Evolutionary conservation across 768 basidiomycete species (phyloP).

Genomic region (Galerina marginata): DNA sequence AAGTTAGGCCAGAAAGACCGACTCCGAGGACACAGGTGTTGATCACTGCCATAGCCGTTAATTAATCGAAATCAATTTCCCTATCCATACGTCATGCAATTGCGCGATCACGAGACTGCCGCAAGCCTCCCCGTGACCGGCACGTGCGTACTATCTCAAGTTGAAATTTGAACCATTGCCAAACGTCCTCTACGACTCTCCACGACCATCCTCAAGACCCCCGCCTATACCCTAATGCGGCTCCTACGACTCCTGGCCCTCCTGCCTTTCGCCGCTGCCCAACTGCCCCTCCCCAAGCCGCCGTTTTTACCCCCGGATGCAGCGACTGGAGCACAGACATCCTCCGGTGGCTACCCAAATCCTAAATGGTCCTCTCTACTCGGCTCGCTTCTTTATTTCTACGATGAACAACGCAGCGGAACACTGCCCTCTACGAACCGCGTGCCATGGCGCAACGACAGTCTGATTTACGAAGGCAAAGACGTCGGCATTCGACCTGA

Average conservation of each 20-base stretch:
- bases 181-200: conserved; percentile 9
- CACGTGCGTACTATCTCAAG: conserved; percentile 22
- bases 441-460: conserved; percentile 88
- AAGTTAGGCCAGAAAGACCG: conserved; percentile 77
- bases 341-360: conserved; percentile 60
- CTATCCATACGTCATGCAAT: too few relatives aligned
- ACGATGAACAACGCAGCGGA: conserved; percentile 90
- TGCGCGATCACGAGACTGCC: conserved; percentile 18
- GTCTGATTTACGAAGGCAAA: conserved; percentile 75
- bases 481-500: conserved; percentile 79
- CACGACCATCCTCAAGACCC: conserved; percentile 12
- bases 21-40: conserved; percentile 76
- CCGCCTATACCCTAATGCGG: conserved; percentile 27
- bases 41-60: conserved; percentile 35
- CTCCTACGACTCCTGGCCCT: conserved; percentile 27
- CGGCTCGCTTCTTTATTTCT: conserved; percentile 85
- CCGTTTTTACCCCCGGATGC: conserved; percentile 68
- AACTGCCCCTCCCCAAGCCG: conserved; percentile 67
- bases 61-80: too few relatives aligned
- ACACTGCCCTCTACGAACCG: conserved; percentile 69
- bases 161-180: conserved; percentile 25
- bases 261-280: conserved; percentile 43
- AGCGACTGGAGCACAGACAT: conserved; percentile 56
- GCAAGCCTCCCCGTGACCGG: conserved; percentile 12
- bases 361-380: conserved; percentile 83